Evolutionary conservation across 176 grass and related monocot genomes (phyloP), one percentile per base, ranked within the genome.

Genomic region (Coix lacrymajobi): DNA sequence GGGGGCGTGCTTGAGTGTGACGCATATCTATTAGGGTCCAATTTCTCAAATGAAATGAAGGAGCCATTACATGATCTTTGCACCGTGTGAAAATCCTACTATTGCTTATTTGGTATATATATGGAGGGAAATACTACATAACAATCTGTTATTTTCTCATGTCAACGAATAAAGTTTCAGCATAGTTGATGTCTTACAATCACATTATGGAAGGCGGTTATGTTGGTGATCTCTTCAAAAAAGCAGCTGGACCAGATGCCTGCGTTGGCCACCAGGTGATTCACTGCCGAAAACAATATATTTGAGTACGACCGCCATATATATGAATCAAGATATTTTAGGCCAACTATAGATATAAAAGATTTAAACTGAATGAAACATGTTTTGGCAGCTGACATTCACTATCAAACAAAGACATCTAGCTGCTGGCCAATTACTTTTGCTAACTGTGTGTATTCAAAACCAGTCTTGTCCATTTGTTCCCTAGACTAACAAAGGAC

Each of bases 181-280:
- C 3, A 8, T 71, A 45, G 20, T 22, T 10, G 24, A 77, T 45
- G 8, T 33, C 73, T 87, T 86, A 94, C 94, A 40, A 94, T 94
- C 36, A 97, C 78, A 69, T 85, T 83, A 7, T 90, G 92, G 87
- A 97, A 97, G 31, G 91, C 91, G 1, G 82, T 92, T 60, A 97
- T 92, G 74, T 94, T 92, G 58, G 94, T 97, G 30, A 97, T 88
- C 44, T 92, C 91, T 78, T 97, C 91, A n/a, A 97, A 97, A 49
- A 90, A 91, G 62, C 94, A 94, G 76, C 85, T 97, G 80, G 86
- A 93, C 87, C 87, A 84, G 61, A 97, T 89, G 25, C 94, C 94
- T 2, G 94, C 94, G 81, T 97, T 97, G 22, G 94, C 94, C 65
- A 97, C 84, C 28, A 97, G 87, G 58, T 97, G 91, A 89, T 97